Percentiles rank a stretch among this genome's conserved stretches.
Evolutionary conservation across 306 rosid genomes (phyloP).

Genomic region (Sophora flavescens): DNA sequence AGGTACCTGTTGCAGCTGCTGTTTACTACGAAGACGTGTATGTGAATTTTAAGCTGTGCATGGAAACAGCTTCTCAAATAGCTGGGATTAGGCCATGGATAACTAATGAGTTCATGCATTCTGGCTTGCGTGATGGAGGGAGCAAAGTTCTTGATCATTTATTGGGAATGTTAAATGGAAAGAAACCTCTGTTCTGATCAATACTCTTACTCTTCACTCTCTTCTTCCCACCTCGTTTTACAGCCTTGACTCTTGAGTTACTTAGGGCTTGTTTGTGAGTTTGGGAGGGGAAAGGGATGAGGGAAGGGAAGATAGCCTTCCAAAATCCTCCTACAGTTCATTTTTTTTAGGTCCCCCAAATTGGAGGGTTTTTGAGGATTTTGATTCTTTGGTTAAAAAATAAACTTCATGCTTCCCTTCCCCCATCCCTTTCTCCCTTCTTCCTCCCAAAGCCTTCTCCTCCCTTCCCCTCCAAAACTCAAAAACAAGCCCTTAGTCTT

Average conservation of each 20-base stretch:
- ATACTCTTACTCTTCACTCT: not conserved
- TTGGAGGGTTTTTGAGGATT: no score
- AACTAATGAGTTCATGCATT: conserved; percentile 94
- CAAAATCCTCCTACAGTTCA: no score
- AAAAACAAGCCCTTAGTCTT: no score
- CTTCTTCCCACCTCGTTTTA: not conserved
- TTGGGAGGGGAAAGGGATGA: no score
- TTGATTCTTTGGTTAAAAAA: no score
- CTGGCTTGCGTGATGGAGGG: conserved; percentile 90
- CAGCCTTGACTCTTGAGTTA: not conserved
- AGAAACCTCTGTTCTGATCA: conserved; percentile 84
- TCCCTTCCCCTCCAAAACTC: no score
- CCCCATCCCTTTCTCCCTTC: no score
- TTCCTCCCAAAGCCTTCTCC: no score
- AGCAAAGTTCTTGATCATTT: conserved; percentile 81
- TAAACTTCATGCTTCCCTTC: no score
- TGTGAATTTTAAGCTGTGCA: conserved; percentile 78
- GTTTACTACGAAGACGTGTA: conserved; percentile 86
- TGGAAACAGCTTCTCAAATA: conserved; percentile 88
- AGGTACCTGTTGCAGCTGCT: conserved; percentile 98
- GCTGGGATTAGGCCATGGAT: conserved; percentile 87
- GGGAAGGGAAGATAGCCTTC: no score
- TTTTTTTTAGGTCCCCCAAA: no score
- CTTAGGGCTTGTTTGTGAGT: no score
- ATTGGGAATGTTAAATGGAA: conserved; percentile 84